Evolutionary conservation across 1,284 basidiomycete species (phyloP).

Genomic region (Lignosus rhinocerotis): DNA sequence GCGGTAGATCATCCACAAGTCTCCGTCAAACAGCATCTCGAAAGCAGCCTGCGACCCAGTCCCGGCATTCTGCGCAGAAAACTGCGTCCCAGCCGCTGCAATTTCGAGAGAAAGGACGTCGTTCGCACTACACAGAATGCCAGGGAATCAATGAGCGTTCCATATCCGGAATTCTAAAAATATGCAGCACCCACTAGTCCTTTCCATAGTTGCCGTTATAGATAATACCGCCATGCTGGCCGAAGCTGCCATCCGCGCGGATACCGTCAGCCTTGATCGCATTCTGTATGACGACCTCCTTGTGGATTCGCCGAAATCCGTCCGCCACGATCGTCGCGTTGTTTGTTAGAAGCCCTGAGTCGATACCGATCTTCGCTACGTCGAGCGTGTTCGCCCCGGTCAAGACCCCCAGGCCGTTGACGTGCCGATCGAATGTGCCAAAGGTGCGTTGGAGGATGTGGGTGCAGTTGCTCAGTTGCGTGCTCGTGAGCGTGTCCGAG

Average conservation of each 20-base stretch:
- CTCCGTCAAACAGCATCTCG: constrained; percentile 49
- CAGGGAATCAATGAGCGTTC: too few species aligned
- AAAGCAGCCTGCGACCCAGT: constrained; percentile 42
- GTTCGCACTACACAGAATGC: constrained; percentile 40
- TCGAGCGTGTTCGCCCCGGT: constrained; percentile 68
- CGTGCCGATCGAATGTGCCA: constrained; percentile 44
- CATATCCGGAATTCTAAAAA: background rate
- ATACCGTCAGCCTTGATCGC: constrained; percentile 56
- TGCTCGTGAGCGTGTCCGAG: constrained; percentile 39
- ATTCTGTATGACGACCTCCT: constrained; percentile 49
- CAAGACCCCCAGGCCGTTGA: constrained; percentile 47
- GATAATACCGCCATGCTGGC: constrained; percentile 59
- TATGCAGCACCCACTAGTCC: constrained; percentile 47
- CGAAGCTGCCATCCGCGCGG: constrained; percentile 61
- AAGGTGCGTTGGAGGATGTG: constrained; percentile 56
- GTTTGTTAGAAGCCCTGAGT: constrained; percentile 45
- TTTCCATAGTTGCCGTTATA: constrained; percentile 71
- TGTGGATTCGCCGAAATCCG: constrained; percentile 50
- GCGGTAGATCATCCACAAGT: constrained; percentile 67
- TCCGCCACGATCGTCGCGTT: constrained; percentile 47
- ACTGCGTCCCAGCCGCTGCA: constrained; percentile 53
- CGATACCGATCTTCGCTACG: constrained; percentile 56
- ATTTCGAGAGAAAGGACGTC: constrained; percentile 54
- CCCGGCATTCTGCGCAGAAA: constrained; percentile 40
- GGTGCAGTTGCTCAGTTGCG: constrained; percentile 49